phyloP scores from a whole-genome alignment of 164 flowering plant species.

The Annona cherimola region DNA sequence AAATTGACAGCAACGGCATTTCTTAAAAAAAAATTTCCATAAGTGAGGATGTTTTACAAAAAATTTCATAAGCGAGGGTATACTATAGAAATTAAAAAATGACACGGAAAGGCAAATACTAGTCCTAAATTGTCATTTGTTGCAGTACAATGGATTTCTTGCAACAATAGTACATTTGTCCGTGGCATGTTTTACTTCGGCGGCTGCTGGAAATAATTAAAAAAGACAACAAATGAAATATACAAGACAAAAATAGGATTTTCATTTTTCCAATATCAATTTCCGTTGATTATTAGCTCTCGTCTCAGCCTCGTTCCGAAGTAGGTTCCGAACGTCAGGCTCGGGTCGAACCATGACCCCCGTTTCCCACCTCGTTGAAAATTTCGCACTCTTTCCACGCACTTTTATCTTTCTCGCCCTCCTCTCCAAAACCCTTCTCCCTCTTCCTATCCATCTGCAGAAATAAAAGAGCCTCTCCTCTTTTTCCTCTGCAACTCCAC shows the following conservation, averaged over 20 bases:
- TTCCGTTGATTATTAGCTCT: background rate
- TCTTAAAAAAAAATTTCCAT: too few species aligned
- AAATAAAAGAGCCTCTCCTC: slow-evolving; percentile 10
- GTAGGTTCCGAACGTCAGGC: slow-evolving; percentile 17
- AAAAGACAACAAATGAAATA: background rate
- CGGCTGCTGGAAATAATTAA: background rate
- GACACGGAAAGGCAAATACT: too few species aligned
- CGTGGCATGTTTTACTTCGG: too few species aligned
- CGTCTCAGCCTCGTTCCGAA: slow-evolving; percentile 19
- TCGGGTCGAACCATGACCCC: slow-evolving; percentile 21
- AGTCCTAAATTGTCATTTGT: too few species aligned
- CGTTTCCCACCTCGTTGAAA: slow-evolving; percentile 46
- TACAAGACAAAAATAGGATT: background rate
- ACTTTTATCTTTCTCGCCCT: slow-evolving; percentile 32
- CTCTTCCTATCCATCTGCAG: slow-evolving; percentile 7
- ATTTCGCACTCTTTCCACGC: slow-evolving; percentile 39
- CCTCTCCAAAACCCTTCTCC: slow-evolving; percentile 11
- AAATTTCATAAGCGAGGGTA: too few species aligned
- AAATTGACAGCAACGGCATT: too few species aligned
- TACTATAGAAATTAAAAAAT: too few species aligned
- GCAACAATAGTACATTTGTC: too few species aligned
- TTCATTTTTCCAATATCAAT: background rate
- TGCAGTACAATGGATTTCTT: too few species aligned
- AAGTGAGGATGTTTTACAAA: too few species aligned
- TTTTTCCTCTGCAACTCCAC: slow-evolving; percentile 14